Evolutionary conservation across 768 basidiomycete genomes (phyloP), one percentile per base, ranked within the genome.

Genomic region (Lactifluus echinatus): DNA sequence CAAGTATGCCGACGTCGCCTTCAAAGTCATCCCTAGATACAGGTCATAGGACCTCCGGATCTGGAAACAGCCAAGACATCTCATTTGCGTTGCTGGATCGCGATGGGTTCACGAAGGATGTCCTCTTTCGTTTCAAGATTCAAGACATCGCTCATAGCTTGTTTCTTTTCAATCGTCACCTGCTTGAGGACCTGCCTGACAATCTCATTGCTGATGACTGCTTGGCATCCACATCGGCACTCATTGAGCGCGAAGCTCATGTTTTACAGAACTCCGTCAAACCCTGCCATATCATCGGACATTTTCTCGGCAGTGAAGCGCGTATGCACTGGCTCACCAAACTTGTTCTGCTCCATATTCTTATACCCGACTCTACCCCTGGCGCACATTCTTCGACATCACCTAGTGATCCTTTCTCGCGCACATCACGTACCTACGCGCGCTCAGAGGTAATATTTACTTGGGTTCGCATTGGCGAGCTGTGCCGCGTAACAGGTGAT

Each of bases 261-360:
- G 29, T 50, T 36, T 21, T 43, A 14, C 24, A 49, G 17, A 28
- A 54, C 23, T 21, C 34, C 29, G 3, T 46, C 33, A 36, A 45
- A 48, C 42, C 17, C 55, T 12, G 29, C 43, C 42, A 36, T 43
- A 36, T 44, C 39, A 17, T 59, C 8, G 42, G 67, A 15, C 72
- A 73, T 23, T 75, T 90, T 17, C 82, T 87, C 60, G 88, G 89
- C 7, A 84, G 72, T 56, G 84, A 87, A 28, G 81, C 82, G 5
- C 75, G 74, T 42, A 87, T 88, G 2, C 86, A 93, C 66, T 93
- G 89, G 89, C 72, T 92, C 40, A 92, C 90, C 14, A 84, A 79
- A 64, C 69, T 87, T 4, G 70, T 92, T 6, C 68, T 93, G 2
- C 67, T 84, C 43, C 88, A 89, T 66, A 78, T 90, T 12, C 75